phyloP scores from a whole-genome alignment of 768 basidiomycete species.

The Antrodiella citrinella region DNA sequence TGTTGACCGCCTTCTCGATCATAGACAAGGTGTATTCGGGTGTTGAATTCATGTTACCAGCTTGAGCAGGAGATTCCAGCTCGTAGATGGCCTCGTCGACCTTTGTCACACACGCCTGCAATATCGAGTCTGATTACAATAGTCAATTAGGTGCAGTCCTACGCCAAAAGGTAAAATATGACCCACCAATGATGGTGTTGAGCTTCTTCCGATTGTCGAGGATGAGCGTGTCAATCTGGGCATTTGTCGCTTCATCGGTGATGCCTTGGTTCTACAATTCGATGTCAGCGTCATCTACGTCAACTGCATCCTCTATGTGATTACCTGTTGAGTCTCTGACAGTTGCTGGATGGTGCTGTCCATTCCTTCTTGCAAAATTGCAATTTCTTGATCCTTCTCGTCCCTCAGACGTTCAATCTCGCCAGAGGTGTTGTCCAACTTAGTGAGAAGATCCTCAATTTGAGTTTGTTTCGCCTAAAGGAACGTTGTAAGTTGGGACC shows the following conservation, averaged over 20 bases:
- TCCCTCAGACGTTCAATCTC: conserved; percentile 82
- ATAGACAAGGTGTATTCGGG: conserved; percentile 97
- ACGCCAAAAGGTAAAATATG: not conserved
- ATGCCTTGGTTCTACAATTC: conserved; percentile 64
- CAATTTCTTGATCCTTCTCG: conserved; percentile 96
- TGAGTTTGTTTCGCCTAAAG: conserved; percentile 87
- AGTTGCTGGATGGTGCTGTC: conserved; percentile 86
- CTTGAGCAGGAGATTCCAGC: conserved; percentile 90
- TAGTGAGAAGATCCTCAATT: conserved; percentile 85
- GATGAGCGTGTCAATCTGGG: conserved; percentile 96
- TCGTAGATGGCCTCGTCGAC: conserved; percentile 97
- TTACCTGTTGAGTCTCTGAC: conserved; percentile 78
- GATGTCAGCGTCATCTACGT: not conserved
- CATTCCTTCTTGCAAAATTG: conserved; percentile 93
- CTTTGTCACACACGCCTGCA: conserved; percentile 94
- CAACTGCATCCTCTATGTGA: conserved; percentile 5
- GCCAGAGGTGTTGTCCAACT: conserved; percentile 63
- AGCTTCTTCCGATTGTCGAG: conserved; percentile 96
- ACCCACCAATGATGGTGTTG: conserved; percentile 88
- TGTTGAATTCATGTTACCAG: conserved; percentile 94
- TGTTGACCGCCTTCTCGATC: conserved; percentile 94
- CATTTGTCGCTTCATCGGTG: conserved; percentile 83
- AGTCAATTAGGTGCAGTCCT: conserved; percentile 7
- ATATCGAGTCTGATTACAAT: conserved; percentile 75
- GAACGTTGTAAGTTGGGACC: conserved; percentile 4